Evolutionary conservation across 1,284 basidiomycete species (phyloP).

Genomic region (Fomitopsis pinicola): DNA sequence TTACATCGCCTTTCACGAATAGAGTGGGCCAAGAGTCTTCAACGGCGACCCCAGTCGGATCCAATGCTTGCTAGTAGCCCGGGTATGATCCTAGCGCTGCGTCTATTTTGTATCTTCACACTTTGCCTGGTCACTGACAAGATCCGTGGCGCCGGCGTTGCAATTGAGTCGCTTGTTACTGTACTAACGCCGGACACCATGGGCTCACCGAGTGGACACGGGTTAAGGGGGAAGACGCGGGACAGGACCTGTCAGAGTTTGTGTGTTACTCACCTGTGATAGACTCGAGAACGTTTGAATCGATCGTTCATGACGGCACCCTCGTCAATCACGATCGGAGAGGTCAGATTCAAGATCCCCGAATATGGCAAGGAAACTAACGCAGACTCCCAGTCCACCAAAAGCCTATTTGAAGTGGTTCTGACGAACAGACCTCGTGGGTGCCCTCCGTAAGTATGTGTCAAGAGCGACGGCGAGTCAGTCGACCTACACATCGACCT

Average conservation of each 20-base stretch:
- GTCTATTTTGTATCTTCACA: not conserved
- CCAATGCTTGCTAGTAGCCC: not conserved
- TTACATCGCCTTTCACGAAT: not conserved
- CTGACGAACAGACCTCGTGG: not conserved
- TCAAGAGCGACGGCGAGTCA: not conserved
- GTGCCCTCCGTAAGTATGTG: not conserved
- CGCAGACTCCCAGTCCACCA: not conserved
- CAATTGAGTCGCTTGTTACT: not conserved
- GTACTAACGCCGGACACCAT: not conserved
- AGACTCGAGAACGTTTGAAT: not conserved
- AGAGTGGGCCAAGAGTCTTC: not conserved
- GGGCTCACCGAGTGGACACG: not conserved
- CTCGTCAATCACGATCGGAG: not conserved
- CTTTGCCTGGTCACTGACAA: not conserved
- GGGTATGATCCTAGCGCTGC: conserved; percentile 1
- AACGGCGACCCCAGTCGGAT: not conserved
- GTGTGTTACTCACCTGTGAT: not conserved
- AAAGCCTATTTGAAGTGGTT: not conserved
- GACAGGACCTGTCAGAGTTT: not conserved
- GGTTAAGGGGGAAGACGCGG: not conserved
- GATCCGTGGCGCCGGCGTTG: not conserved
- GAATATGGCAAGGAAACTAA: not conserved
- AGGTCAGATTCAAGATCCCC: not conserved
- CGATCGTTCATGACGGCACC: not conserved
- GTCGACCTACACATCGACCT: not conserved